phyloP scores from a whole-genome alignment of 768 basidiomycete genomes.

The Lentinula edodes region DNA sequence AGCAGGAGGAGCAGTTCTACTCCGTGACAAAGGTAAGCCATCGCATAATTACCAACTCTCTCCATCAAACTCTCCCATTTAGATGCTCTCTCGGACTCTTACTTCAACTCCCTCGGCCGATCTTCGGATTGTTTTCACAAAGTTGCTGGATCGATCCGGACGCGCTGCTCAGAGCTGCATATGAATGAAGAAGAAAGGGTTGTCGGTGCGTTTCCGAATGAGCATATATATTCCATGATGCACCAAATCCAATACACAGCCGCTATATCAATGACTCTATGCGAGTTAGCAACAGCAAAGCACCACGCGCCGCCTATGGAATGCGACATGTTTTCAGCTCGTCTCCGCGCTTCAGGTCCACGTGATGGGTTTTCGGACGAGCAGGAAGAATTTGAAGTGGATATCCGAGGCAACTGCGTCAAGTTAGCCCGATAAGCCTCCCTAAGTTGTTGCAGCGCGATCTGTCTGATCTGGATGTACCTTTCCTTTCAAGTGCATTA shows the following conservation, averaged over 20 bases:
- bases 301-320: constrained; percentile 66
- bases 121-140: constrained; percentile 59
- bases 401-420: constrained; percentile 41
- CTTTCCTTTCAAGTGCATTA: constrained; percentile 43
- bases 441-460: neutral
- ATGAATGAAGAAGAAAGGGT: constrained; percentile 57
- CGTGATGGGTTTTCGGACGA: neutral
- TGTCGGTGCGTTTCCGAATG: constrained; percentile 33
- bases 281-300: constrained; percentile 71
- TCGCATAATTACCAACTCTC: too few species aligned
- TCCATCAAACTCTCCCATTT: neutral
- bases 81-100: neutral
- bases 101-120: neutral
- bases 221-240: neutral
- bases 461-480: neutral
- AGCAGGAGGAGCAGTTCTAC: neutral
- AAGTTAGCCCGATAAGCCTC: constrained; percentile 29
- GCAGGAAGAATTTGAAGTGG: constrained; percentile 10
- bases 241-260: constrained; percentile 29
- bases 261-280: constrained; percentile 74
- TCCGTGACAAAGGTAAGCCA: too few species aligned
- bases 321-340: constrained; percentile 37
- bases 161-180: constrained; percentile 50
- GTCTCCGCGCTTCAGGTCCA: neutral
- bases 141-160: constrained; percentile 41